Evolutionary conservation across 2,329 filamentous ascomycete genomes (phyloP).

Genomic region (Fusarium pseudocircinatum): DNA sequence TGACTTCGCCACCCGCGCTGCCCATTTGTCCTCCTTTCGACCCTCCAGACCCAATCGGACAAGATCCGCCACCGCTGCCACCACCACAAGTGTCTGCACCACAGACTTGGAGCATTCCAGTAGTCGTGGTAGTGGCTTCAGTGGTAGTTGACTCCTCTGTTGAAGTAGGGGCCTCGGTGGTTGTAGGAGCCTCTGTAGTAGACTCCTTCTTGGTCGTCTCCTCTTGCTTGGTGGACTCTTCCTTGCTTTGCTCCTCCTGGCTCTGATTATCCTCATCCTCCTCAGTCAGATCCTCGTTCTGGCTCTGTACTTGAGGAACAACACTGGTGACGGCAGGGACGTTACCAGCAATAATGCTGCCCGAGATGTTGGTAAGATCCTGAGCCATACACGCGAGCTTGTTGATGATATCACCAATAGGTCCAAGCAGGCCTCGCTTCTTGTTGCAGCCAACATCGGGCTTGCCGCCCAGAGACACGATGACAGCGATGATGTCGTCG

Average conservation of each 20-base stretch:
- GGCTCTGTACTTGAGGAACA: background rate
- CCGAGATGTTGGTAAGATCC: conserved; percentile 17
- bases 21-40: conserved; percentile 21
- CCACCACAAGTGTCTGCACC: conserved; percentile 18
- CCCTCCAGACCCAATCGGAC: conserved; percentile 10
- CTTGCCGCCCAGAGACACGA: conserved; percentile 19
- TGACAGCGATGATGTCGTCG: conserved; percentile 8
- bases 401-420: conserved; percentile 25
- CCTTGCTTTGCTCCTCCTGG: conserved; percentile 13
- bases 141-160: conserved; percentile 19
- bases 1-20: background rate
- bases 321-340: conserved; percentile 17
- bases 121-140: conserved; percentile 18
- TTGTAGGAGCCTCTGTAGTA: background rate
- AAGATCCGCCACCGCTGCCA: conserved; percentile 2
- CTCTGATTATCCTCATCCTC: conserved; percentile 7
- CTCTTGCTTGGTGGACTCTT: conserved; percentile 22
- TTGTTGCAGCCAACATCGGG: conserved; percentile 18
- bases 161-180: background rate
- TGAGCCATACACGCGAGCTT: conserved; percentile 23
- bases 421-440: conserved; percentile 23
- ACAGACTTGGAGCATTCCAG: background rate
- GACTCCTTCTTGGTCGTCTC: conserved; percentile 2
- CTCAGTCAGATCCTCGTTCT: conserved; percentile 22
- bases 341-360: conserved; percentile 8